Conservation (phyloP, 208 protist genomes). For the Trypanosoma rangeli region DNA sequence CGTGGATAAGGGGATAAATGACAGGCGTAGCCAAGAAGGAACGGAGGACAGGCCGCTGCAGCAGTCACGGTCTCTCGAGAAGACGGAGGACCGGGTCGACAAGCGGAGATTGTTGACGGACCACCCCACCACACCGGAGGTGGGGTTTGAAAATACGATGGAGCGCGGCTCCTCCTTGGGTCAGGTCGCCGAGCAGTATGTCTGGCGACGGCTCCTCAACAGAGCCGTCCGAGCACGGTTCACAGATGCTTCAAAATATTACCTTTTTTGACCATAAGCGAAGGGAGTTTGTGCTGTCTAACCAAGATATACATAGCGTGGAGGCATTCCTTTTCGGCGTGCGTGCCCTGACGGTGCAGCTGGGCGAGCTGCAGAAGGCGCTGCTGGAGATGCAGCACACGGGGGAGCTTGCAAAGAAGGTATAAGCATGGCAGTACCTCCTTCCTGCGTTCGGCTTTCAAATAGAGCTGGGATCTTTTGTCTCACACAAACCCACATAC, state of each 20-base stretch:
- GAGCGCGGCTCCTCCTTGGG: background rate
- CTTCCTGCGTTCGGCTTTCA: background rate
- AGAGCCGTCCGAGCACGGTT: background rate
- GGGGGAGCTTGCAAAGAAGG: slow-evolving; percentile 59
- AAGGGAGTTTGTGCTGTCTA: slow-evolving; percentile 81
- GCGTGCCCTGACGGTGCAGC: slow-evolving; percentile 60
- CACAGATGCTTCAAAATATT: slow-evolving; percentile 37
- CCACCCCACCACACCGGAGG: background rate
- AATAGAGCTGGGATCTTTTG: background rate
- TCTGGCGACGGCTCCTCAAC: slow-evolving; percentile 12
- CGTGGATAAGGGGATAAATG: background rate
- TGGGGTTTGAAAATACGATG: background rate
- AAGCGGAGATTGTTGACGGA: background rate
- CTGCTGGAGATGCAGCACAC: slow-evolving; percentile 81
- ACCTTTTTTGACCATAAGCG: slow-evolving; percentile 63
- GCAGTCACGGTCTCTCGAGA: background rate
- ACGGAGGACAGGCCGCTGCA: background rate
- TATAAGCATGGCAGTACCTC: slow-evolving; percentile 30
- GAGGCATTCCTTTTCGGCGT: slow-evolving; percentile 87
- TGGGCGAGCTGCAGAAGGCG: slow-evolving; percentile 83
- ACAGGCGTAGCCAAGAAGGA: background rate
- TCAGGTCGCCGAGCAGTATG: background rate
- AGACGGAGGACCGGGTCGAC: background rate
- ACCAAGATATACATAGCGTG: slow-evolving; percentile 88
- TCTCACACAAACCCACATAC: background rate